phyloP scores from a whole-genome alignment of 164 flowering plant species.

The Aristolochia californica region DNA sequence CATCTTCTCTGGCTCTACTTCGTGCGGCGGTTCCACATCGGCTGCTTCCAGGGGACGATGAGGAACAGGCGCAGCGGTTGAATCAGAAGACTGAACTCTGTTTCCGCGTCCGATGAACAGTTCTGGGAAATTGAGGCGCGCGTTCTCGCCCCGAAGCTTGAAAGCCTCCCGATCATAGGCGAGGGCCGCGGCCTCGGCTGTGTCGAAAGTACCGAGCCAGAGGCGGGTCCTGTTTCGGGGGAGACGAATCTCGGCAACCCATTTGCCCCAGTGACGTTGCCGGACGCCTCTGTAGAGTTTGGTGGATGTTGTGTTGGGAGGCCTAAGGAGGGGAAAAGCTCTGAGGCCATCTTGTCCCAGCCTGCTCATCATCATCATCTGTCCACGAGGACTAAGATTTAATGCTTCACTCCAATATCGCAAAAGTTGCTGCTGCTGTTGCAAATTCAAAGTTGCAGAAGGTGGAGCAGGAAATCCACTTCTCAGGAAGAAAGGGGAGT shows the following conservation, averaged over 20 bases:
- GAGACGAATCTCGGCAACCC: conserved; percentile 96
- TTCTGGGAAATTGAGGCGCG: conserved; percentile 84
- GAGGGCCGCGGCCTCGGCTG: conserved; percentile 90
- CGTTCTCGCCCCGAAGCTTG: conserved; percentile 77
- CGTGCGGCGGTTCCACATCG: not conserved
- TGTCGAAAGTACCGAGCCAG: conserved; percentile 97
- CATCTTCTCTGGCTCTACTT: too few species aligned
- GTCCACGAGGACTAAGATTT: conserved; percentile 67
- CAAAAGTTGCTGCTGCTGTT: conserved; percentile 36
- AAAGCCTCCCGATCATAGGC: conserved; percentile 91
- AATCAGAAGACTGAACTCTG: not conserved
- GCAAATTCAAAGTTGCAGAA: not conserved
- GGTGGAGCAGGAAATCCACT: too few species aligned
- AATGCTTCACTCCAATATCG: conserved; percentile 62
- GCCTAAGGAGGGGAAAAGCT: conserved; percentile 21
- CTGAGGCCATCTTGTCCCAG: conserved; percentile 27
- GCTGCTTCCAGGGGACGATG: not conserved
- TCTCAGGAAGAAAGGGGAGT: conserved; percentile 6
- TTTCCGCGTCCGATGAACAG: conserved; percentile 44
- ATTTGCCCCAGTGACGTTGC: conserved; percentile 97
- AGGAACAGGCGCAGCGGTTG: not conserved
- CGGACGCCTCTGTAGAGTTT: conserved; percentile 94
- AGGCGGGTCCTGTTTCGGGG: conserved; percentile 86
- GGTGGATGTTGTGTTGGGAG: conserved; percentile 32
- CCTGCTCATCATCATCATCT: conserved; percentile 64